Conservation (phyloP, 106 monocot species). For the Phalaenopsis equestris region DNA sequence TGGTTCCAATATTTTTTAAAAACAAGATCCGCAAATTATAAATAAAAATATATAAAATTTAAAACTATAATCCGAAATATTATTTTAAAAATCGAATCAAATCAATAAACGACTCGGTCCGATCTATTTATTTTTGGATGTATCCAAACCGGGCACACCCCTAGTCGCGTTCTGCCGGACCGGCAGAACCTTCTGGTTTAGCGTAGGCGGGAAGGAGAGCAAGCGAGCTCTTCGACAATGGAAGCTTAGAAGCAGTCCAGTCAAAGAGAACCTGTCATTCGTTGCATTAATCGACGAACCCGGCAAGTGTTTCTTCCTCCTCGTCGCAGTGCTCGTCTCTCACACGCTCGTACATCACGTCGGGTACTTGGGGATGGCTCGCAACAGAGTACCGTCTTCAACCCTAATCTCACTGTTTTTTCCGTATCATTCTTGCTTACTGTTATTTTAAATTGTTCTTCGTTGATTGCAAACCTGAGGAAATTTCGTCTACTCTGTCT, state of each 20-base stretch:
- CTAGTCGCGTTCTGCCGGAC: too few relatives aligned
- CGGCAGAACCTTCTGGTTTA: not conserved
- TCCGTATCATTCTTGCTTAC: not conserved
- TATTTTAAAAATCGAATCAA: too few relatives aligned
- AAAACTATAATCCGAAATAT: too few relatives aligned
- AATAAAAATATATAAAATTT: too few relatives aligned
- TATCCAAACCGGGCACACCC: too few relatives aligned
- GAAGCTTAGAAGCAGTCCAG: not conserved
- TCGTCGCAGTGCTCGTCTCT: not conserved
- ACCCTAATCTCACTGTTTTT: not conserved
- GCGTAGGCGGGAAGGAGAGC: constrained; percentile 15
- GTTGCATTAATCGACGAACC: not conserved
- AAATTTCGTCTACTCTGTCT: not conserved
- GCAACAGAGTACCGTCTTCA: constrained; percentile 9
- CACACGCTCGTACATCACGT: not conserved
- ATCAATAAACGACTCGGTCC: too few relatives aligned
- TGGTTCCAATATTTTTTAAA: too few relatives aligned
- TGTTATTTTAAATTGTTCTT: not conserved
- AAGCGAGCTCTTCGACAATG: not conserved
- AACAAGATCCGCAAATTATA: too few relatives aligned
- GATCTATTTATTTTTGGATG: too few relatives aligned
- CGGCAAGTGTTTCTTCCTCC: not conserved
- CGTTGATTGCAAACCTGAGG: not conserved
- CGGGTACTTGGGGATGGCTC: constrained; percentile 12
- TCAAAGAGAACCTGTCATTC: not conserved